These are phyloP conservation scores for Platanthera guangdongensis DNA, from an alignment of 106 monocot species.

Conservation along the genomic window DNA sequence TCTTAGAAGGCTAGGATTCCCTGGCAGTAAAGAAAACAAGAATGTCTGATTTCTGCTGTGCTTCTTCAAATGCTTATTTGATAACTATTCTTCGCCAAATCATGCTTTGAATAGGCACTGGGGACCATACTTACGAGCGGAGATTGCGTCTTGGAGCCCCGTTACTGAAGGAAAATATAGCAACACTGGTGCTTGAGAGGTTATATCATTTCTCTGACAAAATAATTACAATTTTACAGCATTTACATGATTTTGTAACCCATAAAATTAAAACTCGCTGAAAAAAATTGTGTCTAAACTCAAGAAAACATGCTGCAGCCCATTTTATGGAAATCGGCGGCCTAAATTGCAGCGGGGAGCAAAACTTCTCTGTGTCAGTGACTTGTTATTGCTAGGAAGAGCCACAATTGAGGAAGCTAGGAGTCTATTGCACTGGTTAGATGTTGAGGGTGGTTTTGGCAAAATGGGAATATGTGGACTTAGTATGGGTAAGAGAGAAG, in stretches of 20 bases:
- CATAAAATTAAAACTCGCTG: slow-evolving; percentile 5
- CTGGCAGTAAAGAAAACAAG: not conserved
- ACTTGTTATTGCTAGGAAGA: slow-evolving; percentile 86
- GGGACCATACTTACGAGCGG: slow-evolving; percentile 90
- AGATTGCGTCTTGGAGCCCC: slow-evolving; percentile 95
- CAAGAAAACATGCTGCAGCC: slow-evolving; percentile 63
- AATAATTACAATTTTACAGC: not conserved
- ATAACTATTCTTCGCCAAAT: not conserved
- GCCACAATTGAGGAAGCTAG: slow-evolving; percentile 92
- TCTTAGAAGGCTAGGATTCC: not conserved
- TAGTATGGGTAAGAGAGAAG: slow-evolving; percentile 80
- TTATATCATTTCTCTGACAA: slow-evolving; percentile 5
- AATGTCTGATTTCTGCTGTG: not conserved
- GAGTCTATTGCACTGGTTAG: slow-evolving; percentile 86
- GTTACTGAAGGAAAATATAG: slow-evolving; percentile 85
- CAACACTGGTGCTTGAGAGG: slow-evolving; percentile 99
- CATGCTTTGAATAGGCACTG: slow-evolving; percentile 48
- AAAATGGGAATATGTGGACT: slow-evolving; percentile 97
- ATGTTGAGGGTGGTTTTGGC: slow-evolving; percentile 82
- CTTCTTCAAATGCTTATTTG: not conserved
- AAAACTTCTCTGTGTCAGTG: slow-evolving; percentile 94
- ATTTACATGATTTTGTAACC: not conserved
- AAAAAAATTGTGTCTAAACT: slow-evolving; percentile 25
- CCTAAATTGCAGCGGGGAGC: slow-evolving; percentile 82
- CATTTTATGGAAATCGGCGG: slow-evolving; percentile 87